Evolutionary conservation across 129 eudicot genomes (phyloP).

Genomic region (Flaveria linearis): DNA sequence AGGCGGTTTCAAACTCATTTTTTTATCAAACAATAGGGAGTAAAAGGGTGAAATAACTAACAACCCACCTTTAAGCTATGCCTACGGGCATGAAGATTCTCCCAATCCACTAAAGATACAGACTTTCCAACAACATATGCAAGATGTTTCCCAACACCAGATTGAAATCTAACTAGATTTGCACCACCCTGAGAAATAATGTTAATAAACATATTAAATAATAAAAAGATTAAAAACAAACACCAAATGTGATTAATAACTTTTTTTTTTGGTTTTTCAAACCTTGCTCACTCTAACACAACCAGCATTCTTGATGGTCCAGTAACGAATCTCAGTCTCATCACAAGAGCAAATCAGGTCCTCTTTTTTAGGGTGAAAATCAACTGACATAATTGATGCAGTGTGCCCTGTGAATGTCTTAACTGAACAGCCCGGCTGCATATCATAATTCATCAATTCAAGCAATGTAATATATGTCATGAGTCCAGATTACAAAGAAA

Average conservation of each 20-base stretch:
- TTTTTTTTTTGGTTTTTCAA: background rate
- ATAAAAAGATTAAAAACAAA: background rate
- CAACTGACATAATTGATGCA: slow-evolving; percentile 54
- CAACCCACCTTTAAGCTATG: slow-evolving; percentile 48
- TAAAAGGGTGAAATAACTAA: background rate
- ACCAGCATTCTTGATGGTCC: slow-evolving; percentile 51
- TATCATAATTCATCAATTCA: slow-evolving; percentile 3
- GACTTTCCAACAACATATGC: slow-evolving; percentile 50
- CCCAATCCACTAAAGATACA: slow-evolving; percentile 52
- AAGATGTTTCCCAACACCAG: slow-evolving; percentile 49
- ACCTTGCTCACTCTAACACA: slow-evolving; percentile 61
- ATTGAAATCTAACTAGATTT: slow-evolving; percentile 57
- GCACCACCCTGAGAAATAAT: slow-evolving; percentile 51
- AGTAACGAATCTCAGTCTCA: slow-evolving; percentile 62
- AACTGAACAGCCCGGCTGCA: slow-evolving; percentile 58
- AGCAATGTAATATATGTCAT: background rate
- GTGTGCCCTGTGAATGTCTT: slow-evolving; percentile 62
- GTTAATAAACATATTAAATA: background rate
- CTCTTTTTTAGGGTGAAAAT: slow-evolving; percentile 59
- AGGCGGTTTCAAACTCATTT: background rate
- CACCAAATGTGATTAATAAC: background rate
- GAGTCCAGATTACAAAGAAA: background rate
- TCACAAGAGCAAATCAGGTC: slow-evolving; percentile 75
- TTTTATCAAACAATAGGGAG: background rate
- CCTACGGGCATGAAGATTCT: slow-evolving; percentile 42